Evolutionary conservation across 257 asterid genomes (phyloP).

Genomic region (Solanum ahanhuiri): DNA sequence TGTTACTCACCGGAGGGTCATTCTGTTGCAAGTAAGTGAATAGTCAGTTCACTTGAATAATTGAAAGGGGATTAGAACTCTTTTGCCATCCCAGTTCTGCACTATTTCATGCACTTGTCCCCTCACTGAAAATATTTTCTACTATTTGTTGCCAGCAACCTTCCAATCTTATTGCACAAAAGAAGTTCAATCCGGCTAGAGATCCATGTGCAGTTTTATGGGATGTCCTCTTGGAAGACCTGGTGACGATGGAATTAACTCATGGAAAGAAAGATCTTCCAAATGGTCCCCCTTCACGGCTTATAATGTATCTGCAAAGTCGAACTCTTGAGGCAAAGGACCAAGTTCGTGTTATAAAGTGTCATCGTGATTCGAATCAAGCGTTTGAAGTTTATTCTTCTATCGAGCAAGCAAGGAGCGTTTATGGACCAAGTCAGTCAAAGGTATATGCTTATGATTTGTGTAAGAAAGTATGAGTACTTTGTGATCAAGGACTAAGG

Average conservation of each 20-base stretch:
- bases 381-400: conserved; percentile 75
- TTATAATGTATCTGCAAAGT: conserved; percentile 52
- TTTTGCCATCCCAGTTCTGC: not conserved
- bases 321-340: conserved; percentile 69
- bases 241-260: conserved; percentile 65
- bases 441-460: conserved; percentile 34
- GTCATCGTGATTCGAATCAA: conserved; percentile 64
- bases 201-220: conserved; percentile 94
- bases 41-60: not conserved
- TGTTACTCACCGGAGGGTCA: conserved; percentile 78
- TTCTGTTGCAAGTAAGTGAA: conserved; percentile 70
- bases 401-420: conserved; percentile 67
- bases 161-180: conserved; percentile 76
- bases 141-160: conserved; percentile 63
- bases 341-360: conserved; percentile 66
- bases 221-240: conserved; percentile 88
- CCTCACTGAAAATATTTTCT: not conserved
- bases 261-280: conserved; percentile 84
- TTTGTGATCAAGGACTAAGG: not conserved
- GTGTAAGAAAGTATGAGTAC: not conserved
- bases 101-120: not conserved
- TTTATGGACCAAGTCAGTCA: conserved; percentile 50
- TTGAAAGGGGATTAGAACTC: not conserved
- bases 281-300: conserved; percentile 71
- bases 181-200: conserved; percentile 81